Conservation (phyloP, 1,284 basidiomycete species). For the Melampsora americana region DNA sequence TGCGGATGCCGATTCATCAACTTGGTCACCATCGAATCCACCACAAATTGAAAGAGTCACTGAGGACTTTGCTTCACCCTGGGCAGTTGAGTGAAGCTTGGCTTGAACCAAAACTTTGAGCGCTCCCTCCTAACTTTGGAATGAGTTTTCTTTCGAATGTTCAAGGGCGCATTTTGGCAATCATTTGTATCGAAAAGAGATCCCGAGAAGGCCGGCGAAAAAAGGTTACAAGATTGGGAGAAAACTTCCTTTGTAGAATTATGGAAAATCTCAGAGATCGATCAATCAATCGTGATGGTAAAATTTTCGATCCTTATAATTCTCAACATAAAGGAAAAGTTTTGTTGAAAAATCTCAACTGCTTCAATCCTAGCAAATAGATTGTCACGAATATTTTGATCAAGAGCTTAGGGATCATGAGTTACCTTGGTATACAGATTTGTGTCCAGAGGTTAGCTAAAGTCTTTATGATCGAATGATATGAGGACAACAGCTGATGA, state of each 20-base stretch:
- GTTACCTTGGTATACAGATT: constrained; percentile 26
- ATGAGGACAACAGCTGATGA: not conserved
- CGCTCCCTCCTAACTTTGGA: not conserved
- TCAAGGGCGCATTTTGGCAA: constrained; percentile 27
- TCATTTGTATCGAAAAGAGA: constrained; percentile 3
- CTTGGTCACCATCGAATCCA: constrained; percentile 1
- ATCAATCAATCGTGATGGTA: constrained; percentile 28
- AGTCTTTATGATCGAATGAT: not conserved
- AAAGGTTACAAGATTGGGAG: constrained; percentile 17
- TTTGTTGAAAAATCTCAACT: not conserved
- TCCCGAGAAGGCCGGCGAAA: constrained; percentile 2
- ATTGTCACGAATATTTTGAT: constrained; percentile 15
- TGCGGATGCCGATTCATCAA: not conserved
- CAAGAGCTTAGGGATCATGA: constrained; percentile 1
- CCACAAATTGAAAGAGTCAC: not conserved
- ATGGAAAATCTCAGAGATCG: constrained; percentile 19
- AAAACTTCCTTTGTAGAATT: constrained; percentile 21
- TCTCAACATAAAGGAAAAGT: no score
- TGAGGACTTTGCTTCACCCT: constrained; percentile 32
- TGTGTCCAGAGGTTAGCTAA: constrained; percentile 28
- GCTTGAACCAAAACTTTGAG: no score
- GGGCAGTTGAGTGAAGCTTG: constrained; percentile 13
- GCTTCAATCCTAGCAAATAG: constrained; percentile 11
- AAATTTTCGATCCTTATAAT: no score
- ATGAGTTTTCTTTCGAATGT: no score